These are phyloP conservation scores for Strombidium stylifer DNA, from an alignment of 73 alveolate genomes.

Conservation along the genomic window DNA sequence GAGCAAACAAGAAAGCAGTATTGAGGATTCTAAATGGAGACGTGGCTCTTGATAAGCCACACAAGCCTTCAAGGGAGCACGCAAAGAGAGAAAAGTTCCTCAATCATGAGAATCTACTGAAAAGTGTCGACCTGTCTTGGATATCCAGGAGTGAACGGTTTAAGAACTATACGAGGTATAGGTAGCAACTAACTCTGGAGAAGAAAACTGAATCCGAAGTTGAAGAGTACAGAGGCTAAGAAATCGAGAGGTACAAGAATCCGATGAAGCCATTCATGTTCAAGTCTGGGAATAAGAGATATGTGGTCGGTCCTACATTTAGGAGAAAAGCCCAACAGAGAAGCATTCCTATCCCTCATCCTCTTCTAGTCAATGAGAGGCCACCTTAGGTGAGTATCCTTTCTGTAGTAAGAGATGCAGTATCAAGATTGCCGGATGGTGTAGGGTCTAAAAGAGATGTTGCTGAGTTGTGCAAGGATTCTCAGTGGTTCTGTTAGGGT, in stretches of 20 bases:
- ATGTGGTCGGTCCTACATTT: slow-evolving; percentile 92
- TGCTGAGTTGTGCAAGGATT: slow-evolving; percentile 23
- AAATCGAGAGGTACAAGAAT: slow-evolving; percentile 80
- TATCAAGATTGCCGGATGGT: slow-evolving; percentile 91
- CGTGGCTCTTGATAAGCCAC: too few species aligned
- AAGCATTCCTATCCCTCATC: slow-evolving; percentile 89
- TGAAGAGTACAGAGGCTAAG: slow-evolving; percentile 75
- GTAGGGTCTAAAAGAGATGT: slow-evolving; percentile 95
- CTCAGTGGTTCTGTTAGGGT: slow-evolving; percentile 12
- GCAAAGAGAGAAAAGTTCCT: too few species aligned
- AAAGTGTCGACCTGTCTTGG: slow-evolving; percentile 26
- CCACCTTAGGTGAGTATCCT: slow-evolving; percentile 89
- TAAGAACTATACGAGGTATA: slow-evolving; percentile 9
- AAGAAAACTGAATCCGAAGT: slow-evolving; percentile 6
- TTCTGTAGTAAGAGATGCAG: slow-evolving; percentile 93
- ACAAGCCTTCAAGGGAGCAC: too few species aligned
- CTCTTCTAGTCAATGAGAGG: slow-evolving; percentile 80
- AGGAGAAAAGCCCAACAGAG: slow-evolving; percentile 62
- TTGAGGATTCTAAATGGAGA: too few species aligned
- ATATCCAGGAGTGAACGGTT: slow-evolving; percentile 27
- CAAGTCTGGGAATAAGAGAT: too few species aligned
- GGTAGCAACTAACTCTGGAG: slow-evolving; percentile 1
- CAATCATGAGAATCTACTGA: too few species aligned
- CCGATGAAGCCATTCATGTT: slow-evolving; percentile 91
- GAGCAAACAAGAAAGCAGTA: too few species aligned